phyloP scores from a whole-genome alignment of 179 eudicot genomes.

The Beta lomatogona region DNA sequence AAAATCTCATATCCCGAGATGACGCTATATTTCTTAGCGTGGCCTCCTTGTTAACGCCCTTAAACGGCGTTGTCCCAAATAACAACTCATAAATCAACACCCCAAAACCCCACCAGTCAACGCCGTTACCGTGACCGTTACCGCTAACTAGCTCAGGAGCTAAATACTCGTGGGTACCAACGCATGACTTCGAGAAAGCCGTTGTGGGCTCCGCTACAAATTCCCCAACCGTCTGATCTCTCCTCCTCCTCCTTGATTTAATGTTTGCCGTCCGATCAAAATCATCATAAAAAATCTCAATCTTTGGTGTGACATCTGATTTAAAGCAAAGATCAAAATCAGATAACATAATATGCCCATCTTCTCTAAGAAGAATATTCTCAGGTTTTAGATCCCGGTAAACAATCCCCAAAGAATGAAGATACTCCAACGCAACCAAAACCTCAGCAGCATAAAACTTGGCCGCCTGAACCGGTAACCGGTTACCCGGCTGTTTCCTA shows the following conservation, averaged over 20 bases:
- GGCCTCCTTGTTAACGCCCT: constrained; percentile 68
- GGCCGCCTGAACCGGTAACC: constrained; percentile 59
- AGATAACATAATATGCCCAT: constrained; percentile 85
- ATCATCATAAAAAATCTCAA: constrained; percentile 24
- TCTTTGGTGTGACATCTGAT: constrained; percentile 47
- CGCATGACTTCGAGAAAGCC: constrained; percentile 79
- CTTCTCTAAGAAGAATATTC: constrained; percentile 63
- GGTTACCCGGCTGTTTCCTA: constrained; percentile 61
- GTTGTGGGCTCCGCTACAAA: constrained; percentile 80
- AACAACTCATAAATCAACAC: constrained; percentile 70
- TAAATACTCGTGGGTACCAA: constrained; percentile 93
- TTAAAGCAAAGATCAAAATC: constrained; percentile 83
- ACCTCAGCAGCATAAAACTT: constrained; percentile 78
- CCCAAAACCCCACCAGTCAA: constrained; percentile 99
- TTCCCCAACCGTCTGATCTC: constrained; percentile 31
- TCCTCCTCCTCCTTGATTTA: constrained; percentile 22
- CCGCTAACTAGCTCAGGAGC: constrained; percentile 84
- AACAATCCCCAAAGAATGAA: constrained; percentile 70
- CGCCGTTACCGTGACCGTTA: constrained; percentile 87
- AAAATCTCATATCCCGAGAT: constrained; percentile 47
- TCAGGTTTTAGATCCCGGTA: constrained; percentile 88
- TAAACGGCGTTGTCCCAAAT: constrained; percentile 80
- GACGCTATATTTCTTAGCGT: constrained; percentile 79
- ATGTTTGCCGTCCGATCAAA: not conserved
- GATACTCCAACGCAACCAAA: constrained; percentile 69